Evolutionary conservation across 2,329 filamentous ascomycete species (phyloP).

Genomic region (Nemania sp.): DNA sequence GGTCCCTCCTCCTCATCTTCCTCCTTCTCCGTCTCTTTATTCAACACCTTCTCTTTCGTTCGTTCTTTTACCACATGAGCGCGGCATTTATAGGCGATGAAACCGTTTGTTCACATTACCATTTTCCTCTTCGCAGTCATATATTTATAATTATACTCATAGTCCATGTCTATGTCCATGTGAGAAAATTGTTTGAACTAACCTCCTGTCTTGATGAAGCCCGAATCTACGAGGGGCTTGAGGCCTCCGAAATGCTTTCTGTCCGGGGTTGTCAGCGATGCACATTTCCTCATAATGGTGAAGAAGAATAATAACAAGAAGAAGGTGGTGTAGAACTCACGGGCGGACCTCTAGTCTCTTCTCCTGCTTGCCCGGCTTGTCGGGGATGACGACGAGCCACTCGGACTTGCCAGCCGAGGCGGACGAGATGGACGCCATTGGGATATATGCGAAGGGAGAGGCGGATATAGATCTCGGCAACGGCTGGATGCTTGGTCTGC

Average conservation of each 20-base stretch:
- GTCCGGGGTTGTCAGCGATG: too few relatives aligned
- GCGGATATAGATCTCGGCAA: not conserved
- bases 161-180: not conserved
- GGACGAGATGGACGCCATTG: constrained; percentile 34
- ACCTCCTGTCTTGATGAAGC: constrained; percentile 69
- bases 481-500: not conserved
- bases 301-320: too few relatives aligned
- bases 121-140: too few relatives aligned
- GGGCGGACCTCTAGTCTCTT: constrained; percentile 66
- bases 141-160: too few relatives aligned
- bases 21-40: too few relatives aligned
- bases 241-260: constrained; percentile 61
- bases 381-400: constrained; percentile 72
- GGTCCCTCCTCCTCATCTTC: too few relatives aligned
- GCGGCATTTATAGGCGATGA: not conserved
- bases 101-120: not conserved
- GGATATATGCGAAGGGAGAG: constrained; percentile 9
- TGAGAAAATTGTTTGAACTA: constrained; percentile 30
- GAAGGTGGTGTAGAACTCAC: too few relatives aligned
- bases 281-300: too few relatives aligned
- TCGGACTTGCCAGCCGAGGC: constrained; percentile 35
- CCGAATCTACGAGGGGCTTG: constrained; percentile 55
- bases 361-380: constrained; percentile 62
- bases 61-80: too few relatives aligned
- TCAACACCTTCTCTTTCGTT: too few relatives aligned